These are phyloP conservation scores for Blastobotrys serpentis DNA, from an alignment of 1,139 yeast genomes.

Conservation along the genomic window DNA sequence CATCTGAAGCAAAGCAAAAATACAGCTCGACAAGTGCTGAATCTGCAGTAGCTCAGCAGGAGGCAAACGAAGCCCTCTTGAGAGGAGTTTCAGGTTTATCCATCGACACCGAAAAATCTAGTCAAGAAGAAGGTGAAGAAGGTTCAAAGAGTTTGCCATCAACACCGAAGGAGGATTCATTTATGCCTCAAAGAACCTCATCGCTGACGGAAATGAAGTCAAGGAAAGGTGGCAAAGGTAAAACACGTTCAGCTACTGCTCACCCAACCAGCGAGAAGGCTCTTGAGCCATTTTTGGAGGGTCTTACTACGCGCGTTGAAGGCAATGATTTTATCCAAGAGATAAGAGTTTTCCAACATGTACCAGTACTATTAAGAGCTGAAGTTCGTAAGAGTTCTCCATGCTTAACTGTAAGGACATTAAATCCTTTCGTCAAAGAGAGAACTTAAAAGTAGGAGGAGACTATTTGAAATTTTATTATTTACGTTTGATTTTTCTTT, in stretches of 20 bases:
- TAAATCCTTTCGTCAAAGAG: constrained; percentile 73
- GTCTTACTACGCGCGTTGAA: constrained; percentile 58
- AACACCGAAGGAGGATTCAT: constrained; percentile 28
- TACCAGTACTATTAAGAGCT: constrained; percentile 84
- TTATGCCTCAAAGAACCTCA: constrained; percentile 28
- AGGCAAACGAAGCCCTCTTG: constrained; percentile 12
- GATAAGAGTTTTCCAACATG: constrained; percentile 69
- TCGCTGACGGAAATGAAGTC: constrained; percentile 32
- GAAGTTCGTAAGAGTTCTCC: constrained; percentile 91
- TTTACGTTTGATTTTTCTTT: constrained; percentile 12
- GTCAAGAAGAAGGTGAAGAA: constrained; percentile 14
- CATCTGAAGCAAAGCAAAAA: constrained; percentile 12
- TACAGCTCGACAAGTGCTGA: constrained; percentile 49
- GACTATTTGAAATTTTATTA: constrained; percentile 7
- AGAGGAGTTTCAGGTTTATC: background rate
- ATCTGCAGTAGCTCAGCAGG: constrained; percentile 56
- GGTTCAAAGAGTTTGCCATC: constrained; percentile 32
- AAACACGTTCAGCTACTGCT: constrained; percentile 18
- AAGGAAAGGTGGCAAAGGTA: constrained; percentile 17
- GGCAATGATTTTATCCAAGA: constrained; percentile 69
- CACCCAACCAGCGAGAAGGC: constrained; percentile 27
- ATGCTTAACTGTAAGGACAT: constrained; percentile 87
- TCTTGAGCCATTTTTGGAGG: constrained; percentile 44
- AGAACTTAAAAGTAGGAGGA: background rate
- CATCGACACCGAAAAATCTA: constrained; percentile 21